Conservation (phyloP, 2,329 filamentous ascomycete genomes). For the Microsporum audouinii region DNA sequence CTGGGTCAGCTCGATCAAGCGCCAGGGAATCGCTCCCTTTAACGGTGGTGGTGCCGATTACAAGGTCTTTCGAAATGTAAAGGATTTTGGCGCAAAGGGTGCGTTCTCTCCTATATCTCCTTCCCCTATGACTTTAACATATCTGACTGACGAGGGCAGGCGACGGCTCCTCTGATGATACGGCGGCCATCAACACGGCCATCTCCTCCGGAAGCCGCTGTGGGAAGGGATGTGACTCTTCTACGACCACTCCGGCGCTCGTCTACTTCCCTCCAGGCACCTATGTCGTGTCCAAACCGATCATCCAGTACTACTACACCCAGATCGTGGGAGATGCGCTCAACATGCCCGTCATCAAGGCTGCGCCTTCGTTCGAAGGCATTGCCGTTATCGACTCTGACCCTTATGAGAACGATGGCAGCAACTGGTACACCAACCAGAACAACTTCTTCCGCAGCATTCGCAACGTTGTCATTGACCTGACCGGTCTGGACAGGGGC, state of each 20-base stretch:
- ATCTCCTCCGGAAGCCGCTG: constrained; percentile 70
- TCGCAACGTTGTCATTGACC: constrained; percentile 70
- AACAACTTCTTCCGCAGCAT: constrained; percentile 75
- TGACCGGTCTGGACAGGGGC: constrained; percentile 48
- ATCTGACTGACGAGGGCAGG: constrained; percentile 28
- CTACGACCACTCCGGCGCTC: constrained; percentile 70
- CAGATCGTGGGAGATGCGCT: constrained; percentile 76
- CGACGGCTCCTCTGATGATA: constrained; percentile 67
- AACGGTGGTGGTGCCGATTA: constrained; percentile 43
- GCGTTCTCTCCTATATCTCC: constrained; percentile 30
- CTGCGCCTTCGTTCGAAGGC: constrained; percentile 58
- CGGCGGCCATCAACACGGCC: constrained; percentile 73
- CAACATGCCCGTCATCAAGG: constrained; percentile 63
- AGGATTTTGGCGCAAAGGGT: constrained; percentile 62
- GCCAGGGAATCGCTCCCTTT: constrained; percentile 58
- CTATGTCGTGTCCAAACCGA: constrained; percentile 67
- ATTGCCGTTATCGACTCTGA: constrained; percentile 85
- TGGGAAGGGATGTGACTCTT: constrained; percentile 68
- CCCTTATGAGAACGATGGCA: constrained; percentile 59
- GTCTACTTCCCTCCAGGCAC: constrained; percentile 87
- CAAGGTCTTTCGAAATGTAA: constrained; percentile 66
- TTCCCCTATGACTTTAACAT: not conserved
- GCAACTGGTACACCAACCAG: constrained; percentile 70
- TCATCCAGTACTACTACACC: constrained; percentile 81
- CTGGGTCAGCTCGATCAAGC: constrained; percentile 61